Conservation (phyloP, 192 early-diverging fungal species). For the Umbelopsis vinacea region DNA sequence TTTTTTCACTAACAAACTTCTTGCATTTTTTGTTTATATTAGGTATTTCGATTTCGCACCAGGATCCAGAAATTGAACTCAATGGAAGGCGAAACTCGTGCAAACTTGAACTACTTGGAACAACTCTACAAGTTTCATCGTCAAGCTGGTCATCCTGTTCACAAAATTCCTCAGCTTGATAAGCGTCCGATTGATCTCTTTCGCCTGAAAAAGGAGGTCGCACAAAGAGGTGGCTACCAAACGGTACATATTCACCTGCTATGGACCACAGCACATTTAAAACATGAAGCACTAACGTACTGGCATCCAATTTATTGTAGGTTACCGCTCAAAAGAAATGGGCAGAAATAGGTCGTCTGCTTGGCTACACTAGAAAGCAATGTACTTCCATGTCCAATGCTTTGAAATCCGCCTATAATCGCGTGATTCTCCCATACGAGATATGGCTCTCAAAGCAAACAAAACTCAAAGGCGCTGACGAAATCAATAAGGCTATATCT, state of each 20-base stretch:
- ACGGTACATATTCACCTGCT: constrained; percentile 45
- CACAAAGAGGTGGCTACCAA: constrained; percentile 72
- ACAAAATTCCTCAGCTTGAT: constrained; percentile 83
- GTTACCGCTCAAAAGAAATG: constrained; percentile 79
- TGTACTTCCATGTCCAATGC: constrained; percentile 79
- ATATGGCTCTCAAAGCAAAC: constrained; percentile 62
- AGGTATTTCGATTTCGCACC: constrained; percentile 89
- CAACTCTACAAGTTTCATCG: constrained; percentile 90
- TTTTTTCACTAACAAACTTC: background rate
- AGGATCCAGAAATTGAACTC: constrained; percentile 90
- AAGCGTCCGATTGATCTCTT: constrained; percentile 86
- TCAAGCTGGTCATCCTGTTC: constrained; percentile 73
- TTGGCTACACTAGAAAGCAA: constrained; percentile 73
- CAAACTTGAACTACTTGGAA: constrained; percentile 88
- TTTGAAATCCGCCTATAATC: constrained; percentile 69
- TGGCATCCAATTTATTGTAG: constrained; percentile 33
- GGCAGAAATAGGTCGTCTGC: constrained; percentile 81
- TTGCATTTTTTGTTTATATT: constrained; percentile 14
- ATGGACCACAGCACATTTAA: background rate
- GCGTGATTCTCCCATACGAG: constrained; percentile 72
- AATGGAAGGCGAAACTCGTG: constrained; percentile 87
- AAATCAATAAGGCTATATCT: constrained; percentile 13
- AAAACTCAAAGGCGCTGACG: constrained; percentile 21
- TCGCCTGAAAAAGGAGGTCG: constrained; percentile 82
- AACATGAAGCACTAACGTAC: background rate